Conservation (phyloP, 345 rosid species). For the Aquilaria yunnanensis region DNA sequence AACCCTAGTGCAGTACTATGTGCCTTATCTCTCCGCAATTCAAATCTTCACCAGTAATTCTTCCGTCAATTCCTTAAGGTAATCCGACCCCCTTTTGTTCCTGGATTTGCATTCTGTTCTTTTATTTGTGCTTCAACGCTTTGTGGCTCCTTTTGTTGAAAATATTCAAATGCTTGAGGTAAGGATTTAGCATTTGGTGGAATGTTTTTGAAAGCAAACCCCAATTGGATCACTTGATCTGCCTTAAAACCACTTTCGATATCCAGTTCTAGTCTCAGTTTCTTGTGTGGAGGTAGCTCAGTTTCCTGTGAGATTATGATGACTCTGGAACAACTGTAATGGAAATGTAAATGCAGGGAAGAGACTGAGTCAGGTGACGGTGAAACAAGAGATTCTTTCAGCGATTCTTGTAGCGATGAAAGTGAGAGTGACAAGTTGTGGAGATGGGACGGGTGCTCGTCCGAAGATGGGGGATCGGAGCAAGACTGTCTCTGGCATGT, state of each 20-base stretch:
- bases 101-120: neutral
- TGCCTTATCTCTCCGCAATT: conserved; percentile 94
- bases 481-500: conserved; percentile 56
- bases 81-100: neutral
- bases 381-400: conserved; percentile 72
- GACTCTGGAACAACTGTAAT: too few relatives aligned
- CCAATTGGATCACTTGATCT: too few relatives aligned
- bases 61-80: conserved; percentile 68
- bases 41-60: conserved; percentile 88
- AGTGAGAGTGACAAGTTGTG: conserved; percentile 83
- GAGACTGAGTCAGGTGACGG: conserved; percentile 69
- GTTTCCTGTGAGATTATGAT: too few relatives aligned
- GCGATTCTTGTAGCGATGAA: conserved; percentile 87
- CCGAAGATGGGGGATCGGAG: conserved; percentile 86
- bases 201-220: too few relatives aligned
- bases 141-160: too few relatives aligned
- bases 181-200: too few relatives aligned
- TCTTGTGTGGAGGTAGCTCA: too few relatives aligned
- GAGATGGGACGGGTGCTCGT: conserved; percentile 74
- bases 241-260: too few relatives aligned
- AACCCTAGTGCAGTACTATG: conserved; percentile 90
- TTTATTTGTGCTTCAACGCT: neutral
- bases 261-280: too few relatives aligned
- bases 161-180: too few relatives aligned
- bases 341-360: conserved; percentile 36